Evolutionary conservation across 2,329 filamentous ascomycete genomes (phyloP).

Genomic region (Pestalotiopsis sp.): DNA sequence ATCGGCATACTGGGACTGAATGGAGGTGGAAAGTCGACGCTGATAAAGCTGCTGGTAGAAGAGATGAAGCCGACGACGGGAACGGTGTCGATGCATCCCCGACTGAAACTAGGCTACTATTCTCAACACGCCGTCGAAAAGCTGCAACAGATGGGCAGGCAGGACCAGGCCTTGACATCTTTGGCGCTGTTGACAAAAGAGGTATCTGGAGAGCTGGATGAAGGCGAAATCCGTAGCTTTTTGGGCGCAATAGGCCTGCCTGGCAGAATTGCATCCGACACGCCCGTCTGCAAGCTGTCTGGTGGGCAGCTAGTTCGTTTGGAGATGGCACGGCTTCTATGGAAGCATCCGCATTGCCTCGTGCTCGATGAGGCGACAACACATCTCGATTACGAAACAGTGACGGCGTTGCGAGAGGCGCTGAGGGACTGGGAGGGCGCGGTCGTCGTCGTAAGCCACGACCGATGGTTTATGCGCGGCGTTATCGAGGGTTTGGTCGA

Average conservation of each 20-base stretch:
- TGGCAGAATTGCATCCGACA: conserved; percentile 71
- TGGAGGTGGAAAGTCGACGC: conserved; percentile 79
- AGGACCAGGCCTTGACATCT: conserved; percentile 60
- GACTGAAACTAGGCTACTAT: conserved; percentile 74
- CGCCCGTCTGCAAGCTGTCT: conserved; percentile 73
- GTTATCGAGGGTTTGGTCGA: conserved; percentile 66
- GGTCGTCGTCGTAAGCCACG: conserved; percentile 77
- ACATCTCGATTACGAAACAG: conserved; percentile 82
- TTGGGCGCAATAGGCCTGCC: conserved; percentile 71
- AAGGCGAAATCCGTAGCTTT: conserved; percentile 69
- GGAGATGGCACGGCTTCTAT: conserved; percentile 70
- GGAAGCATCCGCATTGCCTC: conserved; percentile 70
- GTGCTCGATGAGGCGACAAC: conserved; percentile 83
- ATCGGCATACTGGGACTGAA: conserved; percentile 80
- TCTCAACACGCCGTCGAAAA: conserved; percentile 78
- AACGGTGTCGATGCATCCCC: conserved; percentile 65
- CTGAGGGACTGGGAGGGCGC: conserved; percentile 73
- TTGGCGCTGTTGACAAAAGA: conserved; percentile 64
- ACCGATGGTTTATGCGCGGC: conserved; percentile 77
- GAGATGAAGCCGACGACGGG: conserved; percentile 61
- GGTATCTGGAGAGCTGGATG: conserved; percentile 53
- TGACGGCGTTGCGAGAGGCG: conserved; percentile 69
- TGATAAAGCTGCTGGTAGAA: conserved; percentile 72
- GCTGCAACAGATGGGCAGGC: conserved; percentile 57
- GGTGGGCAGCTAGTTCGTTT: conserved; percentile 75